phyloP scores from a whole-genome alignment of 768 basidiomycete species.

The Mycena epipterygia region DNA sequence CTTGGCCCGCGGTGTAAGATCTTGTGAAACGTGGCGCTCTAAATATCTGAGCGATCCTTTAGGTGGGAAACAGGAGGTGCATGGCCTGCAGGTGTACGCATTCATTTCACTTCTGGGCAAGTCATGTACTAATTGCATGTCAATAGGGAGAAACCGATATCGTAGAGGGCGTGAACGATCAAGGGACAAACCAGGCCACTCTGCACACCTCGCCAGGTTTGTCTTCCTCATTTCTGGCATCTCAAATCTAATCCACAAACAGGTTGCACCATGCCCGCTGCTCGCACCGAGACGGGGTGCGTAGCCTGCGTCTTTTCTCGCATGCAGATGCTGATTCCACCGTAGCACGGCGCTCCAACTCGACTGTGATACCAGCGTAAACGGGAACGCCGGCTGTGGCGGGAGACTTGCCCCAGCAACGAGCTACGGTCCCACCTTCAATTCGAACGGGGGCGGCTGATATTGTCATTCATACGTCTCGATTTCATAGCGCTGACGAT shows the following conservation, averaged over 20 bases:
- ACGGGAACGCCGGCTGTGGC: slow-evolving; percentile 65
- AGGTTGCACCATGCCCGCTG: slow-evolving; percentile 62
- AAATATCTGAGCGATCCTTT: neutral
- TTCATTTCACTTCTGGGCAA: neutral
- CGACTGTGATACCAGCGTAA: slow-evolving; percentile 61
- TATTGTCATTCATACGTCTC: slow-evolving; percentile 44
- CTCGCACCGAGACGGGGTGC: slow-evolving; percentile 59
- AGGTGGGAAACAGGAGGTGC: slow-evolving; percentile 65
- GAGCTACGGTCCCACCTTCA: slow-evolving; percentile 73
- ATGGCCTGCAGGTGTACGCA: slow-evolving; percentile 42
- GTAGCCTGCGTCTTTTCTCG: neutral
- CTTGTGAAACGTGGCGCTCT: slow-evolving; percentile 5
- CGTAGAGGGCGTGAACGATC: slow-evolving; percentile 63
- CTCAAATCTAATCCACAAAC: neutral
- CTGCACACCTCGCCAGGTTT: slow-evolving; percentile 59
- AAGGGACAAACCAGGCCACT: slow-evolving; percentile 55
- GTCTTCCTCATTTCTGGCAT: neutral
- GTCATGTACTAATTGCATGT: neutral
- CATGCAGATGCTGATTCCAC: neutral
- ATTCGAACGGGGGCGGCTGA: slow-evolving; percentile 72
- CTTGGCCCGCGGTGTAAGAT: slow-evolving; percentile 57
- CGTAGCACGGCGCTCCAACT: slow-evolving; percentile 47
- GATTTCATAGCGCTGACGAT: neutral
- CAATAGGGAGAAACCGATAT: slow-evolving; percentile 58
- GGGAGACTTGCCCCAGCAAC: slow-evolving; percentile 50